These are phyloP conservation scores for Kodamaea laetipori DNA, from an alignment of 805 yeast species.

Conservation along the genomic window DNA sequence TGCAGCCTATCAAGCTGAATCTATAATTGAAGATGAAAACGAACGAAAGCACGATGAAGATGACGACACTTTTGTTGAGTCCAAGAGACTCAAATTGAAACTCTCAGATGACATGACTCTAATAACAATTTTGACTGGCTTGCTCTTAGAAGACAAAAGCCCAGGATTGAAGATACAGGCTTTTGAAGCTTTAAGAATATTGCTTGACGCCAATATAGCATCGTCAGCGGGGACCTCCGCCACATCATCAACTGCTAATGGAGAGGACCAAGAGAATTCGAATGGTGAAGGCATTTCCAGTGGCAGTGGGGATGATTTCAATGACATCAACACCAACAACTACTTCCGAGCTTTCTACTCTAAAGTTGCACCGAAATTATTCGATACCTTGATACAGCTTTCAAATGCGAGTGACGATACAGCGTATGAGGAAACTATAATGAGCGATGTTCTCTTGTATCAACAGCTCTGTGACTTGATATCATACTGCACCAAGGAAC, in stretches of 20 bases:
- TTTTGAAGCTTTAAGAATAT: slow-evolving; percentile 74
- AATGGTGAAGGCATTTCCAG: not conserved
- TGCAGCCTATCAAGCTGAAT: not conserved
- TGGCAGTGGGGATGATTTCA: slow-evolving; percentile 22
- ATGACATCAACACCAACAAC: slow-evolving; percentile 39
- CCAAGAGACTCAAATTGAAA: slow-evolving; percentile 27
- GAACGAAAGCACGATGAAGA: slow-evolving; percentile 14
- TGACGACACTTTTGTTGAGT: slow-evolving; percentile 18
- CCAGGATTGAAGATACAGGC: slow-evolving; percentile 81
- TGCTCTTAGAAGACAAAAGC: slow-evolving; percentile 62
- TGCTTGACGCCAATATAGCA: slow-evolving; percentile 61
- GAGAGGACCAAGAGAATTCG: slow-evolving; percentile 11
- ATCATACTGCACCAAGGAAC: slow-evolving; percentile 66
- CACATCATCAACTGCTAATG: slow-evolving; percentile 13
- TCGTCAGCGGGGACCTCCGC: slow-evolving; percentile 18
- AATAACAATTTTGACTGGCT: slow-evolving; percentile 54
- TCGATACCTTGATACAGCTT: slow-evolving; percentile 46
- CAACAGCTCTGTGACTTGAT: slow-evolving; percentile 71
- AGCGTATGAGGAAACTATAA: slow-evolving; percentile 8
- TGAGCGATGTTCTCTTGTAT: slow-evolving; percentile 44
- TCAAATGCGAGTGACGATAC: not conserved
- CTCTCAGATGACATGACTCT: slow-evolving; percentile 61
- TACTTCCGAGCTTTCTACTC: slow-evolving; percentile 64
- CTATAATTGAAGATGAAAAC: slow-evolving; percentile 11
- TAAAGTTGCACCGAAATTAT: slow-evolving; percentile 60